Evolutionary conservation across 306 rosid genomes (phyloP).

Genomic region (Sophora flavescens): DNA sequence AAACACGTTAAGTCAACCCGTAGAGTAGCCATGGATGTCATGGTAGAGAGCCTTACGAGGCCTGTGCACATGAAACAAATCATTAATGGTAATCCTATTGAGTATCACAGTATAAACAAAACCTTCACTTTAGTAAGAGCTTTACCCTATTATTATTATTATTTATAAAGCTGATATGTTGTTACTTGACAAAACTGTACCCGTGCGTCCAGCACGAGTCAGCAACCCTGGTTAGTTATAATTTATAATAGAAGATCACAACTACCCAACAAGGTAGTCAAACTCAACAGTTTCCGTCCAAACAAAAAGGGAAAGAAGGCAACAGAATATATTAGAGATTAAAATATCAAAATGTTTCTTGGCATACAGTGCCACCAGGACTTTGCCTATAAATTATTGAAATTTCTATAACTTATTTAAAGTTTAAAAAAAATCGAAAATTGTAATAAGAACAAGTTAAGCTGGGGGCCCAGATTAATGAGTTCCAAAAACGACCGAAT

Average conservation of each 20-base stretch:
- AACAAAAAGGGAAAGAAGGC: not conserved
- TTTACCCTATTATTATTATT: too few relatives aligned
- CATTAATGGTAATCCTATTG: too few relatives aligned
- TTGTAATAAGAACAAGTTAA: slow-evolving; percentile 23
- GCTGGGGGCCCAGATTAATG: slow-evolving; percentile 23
- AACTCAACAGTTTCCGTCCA: not conserved
- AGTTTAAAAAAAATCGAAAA: not conserved
- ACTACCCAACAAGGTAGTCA: not conserved
- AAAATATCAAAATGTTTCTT: not conserved
- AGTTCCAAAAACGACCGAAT: slow-evolving; percentile 33
- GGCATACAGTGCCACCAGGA: not conserved
- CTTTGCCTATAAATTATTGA: not conserved
- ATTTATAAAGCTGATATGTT: too few relatives aligned
- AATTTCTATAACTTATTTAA: not conserved
- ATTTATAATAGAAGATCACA: not conserved
- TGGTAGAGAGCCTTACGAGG: too few relatives aligned
- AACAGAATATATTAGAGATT: not conserved
- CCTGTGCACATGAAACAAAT: too few relatives aligned
- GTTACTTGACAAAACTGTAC: too few relatives aligned
- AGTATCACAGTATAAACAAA: too few relatives aligned
- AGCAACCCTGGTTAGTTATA: too few relatives aligned
- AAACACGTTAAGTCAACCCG: too few relatives aligned
- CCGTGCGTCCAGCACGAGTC: too few relatives aligned
- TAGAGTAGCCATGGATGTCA: too few relatives aligned
- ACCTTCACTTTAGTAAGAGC: too few relatives aligned